phyloP scores from a whole-genome alignment of 208 protist species.

The Acanthamoeba castellanii region DNA sequence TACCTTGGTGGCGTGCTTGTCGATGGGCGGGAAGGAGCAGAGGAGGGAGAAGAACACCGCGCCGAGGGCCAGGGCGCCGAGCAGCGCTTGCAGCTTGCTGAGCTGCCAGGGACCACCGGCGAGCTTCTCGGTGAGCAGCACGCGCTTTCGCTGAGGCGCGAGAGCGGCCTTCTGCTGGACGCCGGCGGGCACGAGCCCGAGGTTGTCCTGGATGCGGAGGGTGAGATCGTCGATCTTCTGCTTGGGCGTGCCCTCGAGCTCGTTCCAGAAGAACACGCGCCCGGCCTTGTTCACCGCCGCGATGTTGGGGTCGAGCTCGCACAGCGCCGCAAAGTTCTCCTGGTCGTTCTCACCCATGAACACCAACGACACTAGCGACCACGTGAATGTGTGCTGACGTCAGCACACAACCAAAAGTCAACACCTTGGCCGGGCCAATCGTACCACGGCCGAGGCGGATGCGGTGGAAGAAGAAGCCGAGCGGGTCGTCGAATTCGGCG shows the following conservation, averaged over 20 bases:
- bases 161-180: neutral
- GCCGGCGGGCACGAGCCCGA: neutral
- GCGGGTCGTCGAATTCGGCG: neutral
- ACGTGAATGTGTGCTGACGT: neutral
- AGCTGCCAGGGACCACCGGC: neutral
- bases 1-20: constrained; percentile 11
- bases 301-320: neutral
- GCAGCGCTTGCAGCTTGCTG: neutral
- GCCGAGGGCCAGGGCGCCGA: neutral
- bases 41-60: neutral
- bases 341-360: constrained; percentile 40
- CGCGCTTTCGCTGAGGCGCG: neutral
- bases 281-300: neutral
- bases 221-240: neutral
- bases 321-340: constrained; percentile 30
- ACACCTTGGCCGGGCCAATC: neutral
- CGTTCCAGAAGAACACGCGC: constrained; percentile 22
- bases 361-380: neutral
- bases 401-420: neutral
- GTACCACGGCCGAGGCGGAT: neutral
- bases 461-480: constrained; percentile 23
- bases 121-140: neutral
- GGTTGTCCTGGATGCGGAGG: neutral
- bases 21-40: neutral
- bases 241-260: constrained; percentile 2